Evolutionary conservation across 169 alveolate species (phyloP), one percentile per base, ranked within the genome.

Genomic region (Plasmodium vivax): DNA sequence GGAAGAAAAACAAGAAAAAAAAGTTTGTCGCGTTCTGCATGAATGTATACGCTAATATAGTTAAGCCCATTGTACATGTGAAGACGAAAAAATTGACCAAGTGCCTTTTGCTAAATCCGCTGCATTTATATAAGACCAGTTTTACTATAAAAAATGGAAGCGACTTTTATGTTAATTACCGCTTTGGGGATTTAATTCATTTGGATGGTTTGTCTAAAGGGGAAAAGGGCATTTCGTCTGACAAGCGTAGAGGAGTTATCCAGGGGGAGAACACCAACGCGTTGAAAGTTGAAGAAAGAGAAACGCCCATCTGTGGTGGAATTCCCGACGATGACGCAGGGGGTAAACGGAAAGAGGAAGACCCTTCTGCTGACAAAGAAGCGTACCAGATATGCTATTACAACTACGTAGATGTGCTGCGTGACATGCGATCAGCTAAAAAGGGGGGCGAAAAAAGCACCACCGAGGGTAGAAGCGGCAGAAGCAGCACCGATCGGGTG

Each of bases 1-100:
- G 82, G 19, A 88, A 88, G 54, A 88, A 88, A 80, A 81, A 80
- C n/a, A 88, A 58, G 83, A 88, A 79, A 80, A 79, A 27, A 80
- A 80, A 77, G 27, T 88, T 6, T 68, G 34, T 88, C 32, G 54
- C 74, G 19, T 41, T 88, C 9, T 88, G 54, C 12, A 80, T 88
- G 74, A 19, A 79, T 88, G 51, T 88, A 47, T 74, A 88, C 54
- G 94, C 94, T 36, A 88, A 88, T 74, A 88, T 88, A 77, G 72
- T 88, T 88, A 71, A 88, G 71, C 94, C 94, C 47, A 88, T 16
- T 30, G 32, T 88, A 79, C 19, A 88, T 62, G n/a, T 88, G 77
- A 88, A 88, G 38, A 43, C 47, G 32, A 81, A 88, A 23, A 80
- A 88, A 7, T 41, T 80, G 83, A 56, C 74, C 27, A 62, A 79